A percentile compares a stretch with the other conserved stretches of the same genome.
These are phyloP conservation scores for Kingdonia uniflora DNA, from an alignment of 164 flowering plant genomes.

Conservation along the genomic window DNA sequence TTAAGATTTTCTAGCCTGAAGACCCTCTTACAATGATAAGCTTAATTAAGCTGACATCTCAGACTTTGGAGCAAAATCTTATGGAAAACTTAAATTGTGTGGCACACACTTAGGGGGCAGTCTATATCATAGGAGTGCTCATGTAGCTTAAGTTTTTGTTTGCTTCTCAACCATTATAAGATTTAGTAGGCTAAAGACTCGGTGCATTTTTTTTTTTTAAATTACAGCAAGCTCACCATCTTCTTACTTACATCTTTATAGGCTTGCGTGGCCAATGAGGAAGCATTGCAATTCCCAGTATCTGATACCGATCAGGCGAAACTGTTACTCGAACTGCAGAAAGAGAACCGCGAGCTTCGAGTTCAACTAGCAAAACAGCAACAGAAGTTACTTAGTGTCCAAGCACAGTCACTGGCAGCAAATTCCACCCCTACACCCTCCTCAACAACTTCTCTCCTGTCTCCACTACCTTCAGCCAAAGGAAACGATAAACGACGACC, in stretches of 20 bases:
- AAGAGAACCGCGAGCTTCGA: conserved; percentile 71
- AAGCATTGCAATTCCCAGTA: conserved; percentile 33
- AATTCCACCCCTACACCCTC: conserved; percentile 60
- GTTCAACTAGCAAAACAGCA: conserved; percentile 60
- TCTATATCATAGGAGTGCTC: too few species aligned
- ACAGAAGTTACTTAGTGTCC: conserved; percentile 51
- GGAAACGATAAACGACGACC: conserved; percentile 37
- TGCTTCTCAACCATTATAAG: too few species aligned
- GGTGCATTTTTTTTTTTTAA: background rate
- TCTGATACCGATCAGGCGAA: conserved; percentile 65
- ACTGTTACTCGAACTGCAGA: conserved; percentile 67
- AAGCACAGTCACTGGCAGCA: conserved; percentile 65
- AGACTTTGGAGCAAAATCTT: too few species aligned
- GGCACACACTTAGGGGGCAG: too few species aligned
- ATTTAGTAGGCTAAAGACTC: too few species aligned
- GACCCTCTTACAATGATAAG: too few species aligned
- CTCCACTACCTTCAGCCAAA: conserved; percentile 46
- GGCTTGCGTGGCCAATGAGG: conserved; percentile 50
- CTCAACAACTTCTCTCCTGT: conserved; percentile 37
- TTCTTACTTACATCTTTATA: conserved; percentile 11
- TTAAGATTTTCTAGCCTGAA: too few species aligned
- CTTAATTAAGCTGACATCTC: too few species aligned
- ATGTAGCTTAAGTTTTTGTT: too few species aligned
- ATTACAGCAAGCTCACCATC: background rate
- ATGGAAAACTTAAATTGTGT: too few species aligned